Conservation (phyloP, 495 filamentous ascomycete genomes). For the Neurospora sp. region DNA sequence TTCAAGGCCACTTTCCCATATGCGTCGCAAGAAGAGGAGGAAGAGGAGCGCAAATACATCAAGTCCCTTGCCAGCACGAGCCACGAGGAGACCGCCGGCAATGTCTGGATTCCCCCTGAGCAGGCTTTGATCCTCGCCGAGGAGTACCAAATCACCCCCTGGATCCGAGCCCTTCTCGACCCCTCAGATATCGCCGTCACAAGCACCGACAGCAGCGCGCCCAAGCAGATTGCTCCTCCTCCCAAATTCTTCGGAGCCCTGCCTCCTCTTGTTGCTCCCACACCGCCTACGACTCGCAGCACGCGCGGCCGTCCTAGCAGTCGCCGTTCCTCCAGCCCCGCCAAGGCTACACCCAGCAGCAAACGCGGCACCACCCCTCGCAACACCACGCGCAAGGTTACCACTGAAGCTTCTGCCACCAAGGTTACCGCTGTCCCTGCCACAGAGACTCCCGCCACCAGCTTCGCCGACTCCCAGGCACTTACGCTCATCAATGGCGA, state of each 20-base stretch:
- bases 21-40: conserved; percentile 75
- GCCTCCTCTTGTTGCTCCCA: conserved; percentile 32
- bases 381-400: conserved; percentile 50
- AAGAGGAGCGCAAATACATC: conserved; percentile 74
- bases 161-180: conserved; percentile 85
- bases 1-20: conserved; percentile 98
- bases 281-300: conserved; percentile 32
- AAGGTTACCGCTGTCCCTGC: not conserved
- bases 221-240: conserved; percentile 60
- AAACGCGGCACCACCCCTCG: conserved; percentile 47
- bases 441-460: conserved; percentile 17
- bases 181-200: conserved; percentile 51
- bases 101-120: conserved; percentile 85
- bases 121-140: conserved; percentile 75
- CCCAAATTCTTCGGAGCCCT: conserved; percentile 46
- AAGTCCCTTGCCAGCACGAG: conserved; percentile 70
- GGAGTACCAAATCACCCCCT: conserved; percentile 68
- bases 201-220: conserved; percentile 30
- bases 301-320: conserved; percentile 42
- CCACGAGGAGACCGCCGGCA: conserved; percentile 86
- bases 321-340: conserved; percentile 44
- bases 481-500: conserved; percentile 28
- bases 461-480: conserved; percentile 21
- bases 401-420: conserved; percentile 29
- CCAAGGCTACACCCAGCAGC: conserved; percentile 41